Conservation (phyloP, 805 yeast species). For the Ogataea siamensis region DNA sequence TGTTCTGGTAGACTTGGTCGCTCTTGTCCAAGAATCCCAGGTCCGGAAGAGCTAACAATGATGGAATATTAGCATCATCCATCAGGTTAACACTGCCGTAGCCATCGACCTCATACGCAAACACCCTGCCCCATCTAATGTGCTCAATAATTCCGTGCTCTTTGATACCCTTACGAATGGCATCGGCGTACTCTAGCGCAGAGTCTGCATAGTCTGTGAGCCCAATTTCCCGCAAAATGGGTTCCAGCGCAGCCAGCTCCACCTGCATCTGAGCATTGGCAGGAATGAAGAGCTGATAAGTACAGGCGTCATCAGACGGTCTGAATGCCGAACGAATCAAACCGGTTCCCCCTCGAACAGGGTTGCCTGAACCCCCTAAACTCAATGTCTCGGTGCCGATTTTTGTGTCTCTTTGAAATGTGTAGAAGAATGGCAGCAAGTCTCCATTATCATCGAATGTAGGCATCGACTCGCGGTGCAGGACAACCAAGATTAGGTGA, state of each 20-base stretch:
- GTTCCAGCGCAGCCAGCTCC: conserved; percentile 47
- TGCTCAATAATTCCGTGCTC: conserved; percentile 66
- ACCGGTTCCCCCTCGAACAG: conserved; percentile 69
- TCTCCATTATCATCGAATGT: conserved; percentile 54
- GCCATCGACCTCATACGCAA: conserved; percentile 89
- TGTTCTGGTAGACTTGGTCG: conserved; percentile 69
- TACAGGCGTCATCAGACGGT: conserved; percentile 86
- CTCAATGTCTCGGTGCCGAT: conserved; percentile 81
- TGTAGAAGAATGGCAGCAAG: conserved; percentile 50
- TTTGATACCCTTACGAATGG: conserved; percentile 55
- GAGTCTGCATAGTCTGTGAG: conserved; percentile 23
- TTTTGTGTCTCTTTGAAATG: conserved; percentile 71
- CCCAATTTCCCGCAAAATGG: conserved; percentile 24
- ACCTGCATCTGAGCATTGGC: conserved; percentile 76
- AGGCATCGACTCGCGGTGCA: conserved; percentile 60
- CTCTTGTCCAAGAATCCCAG: conserved; percentile 55
- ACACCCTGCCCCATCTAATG: conserved; percentile 69
- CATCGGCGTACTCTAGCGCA: conserved; percentile 38
- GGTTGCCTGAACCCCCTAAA: conserved; percentile 78
- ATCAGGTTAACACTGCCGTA: conserved; percentile 69
- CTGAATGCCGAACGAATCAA: conserved; percentile 79
- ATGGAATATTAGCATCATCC: conserved; percentile 93
- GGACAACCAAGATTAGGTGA: conserved; percentile 46
- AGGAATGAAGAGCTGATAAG: conserved; percentile 78
- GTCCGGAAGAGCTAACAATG: conserved; percentile 76